phyloP scores from a whole-genome alignment of 345 rosid genomes.

The Cardamine resedifolia region DNA sequence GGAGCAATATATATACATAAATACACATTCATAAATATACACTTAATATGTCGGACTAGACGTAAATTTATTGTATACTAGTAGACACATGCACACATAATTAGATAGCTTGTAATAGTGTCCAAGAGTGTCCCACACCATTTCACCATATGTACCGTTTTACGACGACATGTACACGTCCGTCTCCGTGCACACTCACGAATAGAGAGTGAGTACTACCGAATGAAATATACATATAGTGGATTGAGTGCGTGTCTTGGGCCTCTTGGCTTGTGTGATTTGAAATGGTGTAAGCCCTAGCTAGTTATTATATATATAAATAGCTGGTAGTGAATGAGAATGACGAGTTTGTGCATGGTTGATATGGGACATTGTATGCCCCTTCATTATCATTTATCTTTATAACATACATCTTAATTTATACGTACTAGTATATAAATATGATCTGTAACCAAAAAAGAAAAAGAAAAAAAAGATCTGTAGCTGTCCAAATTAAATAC shows the following conservation, averaged over 20 bases:
- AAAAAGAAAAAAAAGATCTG: no score
- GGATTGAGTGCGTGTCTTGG: neutral
- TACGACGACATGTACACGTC: slow-evolving; percentile 33
- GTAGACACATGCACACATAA: neutral
- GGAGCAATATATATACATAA: neutral
- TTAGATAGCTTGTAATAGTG: neutral
- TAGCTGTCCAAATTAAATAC: slow-evolving; percentile 30
- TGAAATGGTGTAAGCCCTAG: slow-evolving; percentile 31
- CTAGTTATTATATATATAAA: slow-evolving; percentile 20
- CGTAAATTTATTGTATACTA: neutral
- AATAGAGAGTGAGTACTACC: slow-evolving; percentile 11
- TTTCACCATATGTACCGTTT: slow-evolving; percentile 26
- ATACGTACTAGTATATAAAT: neutral
- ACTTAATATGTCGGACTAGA: neutral
- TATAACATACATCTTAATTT: neutral
- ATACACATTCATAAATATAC: neutral
- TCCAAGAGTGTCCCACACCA: slow-evolving; percentile 29
- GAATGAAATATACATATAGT: slow-evolving; percentile 16
- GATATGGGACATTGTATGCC: slow-evolving; percentile 38
- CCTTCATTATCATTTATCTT: slow-evolving; percentile 18
- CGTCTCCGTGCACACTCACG: slow-evolving; percentile 33
- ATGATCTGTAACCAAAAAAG: neutral
- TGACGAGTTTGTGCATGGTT: slow-evolving; percentile 39
- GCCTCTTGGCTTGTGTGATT: slow-evolving; percentile 20
- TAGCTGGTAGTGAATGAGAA: slow-evolving; percentile 37